Evolutionary conservation across 176 grass and related monocot genomes (phyloP).

Genomic region (Musa itinerans): DNA sequence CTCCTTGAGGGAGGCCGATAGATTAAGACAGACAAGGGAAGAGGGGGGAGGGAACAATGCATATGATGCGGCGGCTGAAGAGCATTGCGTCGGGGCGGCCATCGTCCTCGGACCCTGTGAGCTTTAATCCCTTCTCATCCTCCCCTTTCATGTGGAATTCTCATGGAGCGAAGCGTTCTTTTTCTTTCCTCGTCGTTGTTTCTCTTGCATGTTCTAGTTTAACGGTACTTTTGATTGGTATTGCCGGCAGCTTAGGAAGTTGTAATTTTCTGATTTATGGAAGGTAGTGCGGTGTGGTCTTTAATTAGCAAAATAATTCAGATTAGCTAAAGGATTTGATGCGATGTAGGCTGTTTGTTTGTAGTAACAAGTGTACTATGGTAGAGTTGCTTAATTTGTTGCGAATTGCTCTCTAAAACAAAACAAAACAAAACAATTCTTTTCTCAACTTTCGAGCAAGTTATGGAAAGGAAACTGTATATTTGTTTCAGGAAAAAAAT

Average conservation of each 20-base stretch:
- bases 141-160: background rate
- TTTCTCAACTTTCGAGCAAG: background rate
- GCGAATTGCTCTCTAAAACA: too few relatives aligned
- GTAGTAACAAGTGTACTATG: background rate
- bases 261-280: background rate
- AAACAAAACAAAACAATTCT: too few relatives aligned
- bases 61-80: constrained; percentile 95
- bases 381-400: too few relatives aligned
- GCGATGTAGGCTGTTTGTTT: background rate
- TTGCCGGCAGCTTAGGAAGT: background rate
- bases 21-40: background rate
- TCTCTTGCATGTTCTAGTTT: background rate
- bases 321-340: background rate
- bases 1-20: background rate
- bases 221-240: background rate
- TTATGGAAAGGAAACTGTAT: background rate
- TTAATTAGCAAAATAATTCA: background rate
- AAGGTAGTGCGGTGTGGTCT: too few relatives aligned
- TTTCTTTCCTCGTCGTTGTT: background rate
- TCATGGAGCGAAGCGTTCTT: background rate
- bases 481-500: background rate
- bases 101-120: constrained; percentile 78
- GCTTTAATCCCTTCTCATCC: constrained; percentile 18
- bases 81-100: constrained; percentile 91
- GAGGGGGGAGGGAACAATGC: constrained; percentile 46